These are phyloP conservation scores for Hygrophorus russula DNA, from an alignment of 768 basidiomycete genomes.

Conservation along the genomic window DNA sequence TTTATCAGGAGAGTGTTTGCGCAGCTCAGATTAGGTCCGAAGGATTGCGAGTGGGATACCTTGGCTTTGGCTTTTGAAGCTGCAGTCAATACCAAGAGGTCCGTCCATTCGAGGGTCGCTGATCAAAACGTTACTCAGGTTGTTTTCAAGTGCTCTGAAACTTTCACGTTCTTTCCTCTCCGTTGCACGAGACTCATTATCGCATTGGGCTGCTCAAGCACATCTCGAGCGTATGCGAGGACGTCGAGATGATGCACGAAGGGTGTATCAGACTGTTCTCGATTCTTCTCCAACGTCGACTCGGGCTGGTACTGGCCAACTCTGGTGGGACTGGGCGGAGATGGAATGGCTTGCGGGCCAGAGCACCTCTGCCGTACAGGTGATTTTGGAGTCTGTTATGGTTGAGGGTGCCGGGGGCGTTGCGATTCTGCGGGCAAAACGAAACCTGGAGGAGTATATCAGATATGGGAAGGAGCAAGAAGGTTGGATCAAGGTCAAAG, in stretches of 20 bases:
- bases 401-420: constrained; percentile 42
- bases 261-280: constrained; percentile 64
- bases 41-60: constrained; percentile 55
- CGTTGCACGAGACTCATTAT: constrained; percentile 39
- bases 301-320: constrained; percentile 24
- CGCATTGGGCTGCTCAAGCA: constrained; percentile 69
- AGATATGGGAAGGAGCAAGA: constrained; percentile 45
- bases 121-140: neutral
- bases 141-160: constrained; percentile 45
- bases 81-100: constrained; percentile 48
- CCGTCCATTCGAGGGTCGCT: constrained; percentile 8
- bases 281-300: constrained; percentile 27
- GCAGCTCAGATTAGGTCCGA: constrained; percentile 36
- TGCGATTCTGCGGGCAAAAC: constrained; percentile 51
- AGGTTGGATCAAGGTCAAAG: constrained; percentile 55
- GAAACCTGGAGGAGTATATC: constrained; percentile 41
- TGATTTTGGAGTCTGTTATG: constrained; percentile 44
- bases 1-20: constrained; percentile 49
- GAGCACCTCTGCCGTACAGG: constrained; percentile 35
- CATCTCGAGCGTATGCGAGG: constrained; percentile 60
- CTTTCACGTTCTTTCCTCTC: constrained; percentile 57
- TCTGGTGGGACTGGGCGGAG: constrained; percentile 84
- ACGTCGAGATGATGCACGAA: constrained; percentile 57
- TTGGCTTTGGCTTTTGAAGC: constrained; percentile 61
- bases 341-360: constrained; percentile 65